phyloP scores from a whole-genome alignment of 768 basidiomycete genomes.

The Tulasnella sp. region DNA sequence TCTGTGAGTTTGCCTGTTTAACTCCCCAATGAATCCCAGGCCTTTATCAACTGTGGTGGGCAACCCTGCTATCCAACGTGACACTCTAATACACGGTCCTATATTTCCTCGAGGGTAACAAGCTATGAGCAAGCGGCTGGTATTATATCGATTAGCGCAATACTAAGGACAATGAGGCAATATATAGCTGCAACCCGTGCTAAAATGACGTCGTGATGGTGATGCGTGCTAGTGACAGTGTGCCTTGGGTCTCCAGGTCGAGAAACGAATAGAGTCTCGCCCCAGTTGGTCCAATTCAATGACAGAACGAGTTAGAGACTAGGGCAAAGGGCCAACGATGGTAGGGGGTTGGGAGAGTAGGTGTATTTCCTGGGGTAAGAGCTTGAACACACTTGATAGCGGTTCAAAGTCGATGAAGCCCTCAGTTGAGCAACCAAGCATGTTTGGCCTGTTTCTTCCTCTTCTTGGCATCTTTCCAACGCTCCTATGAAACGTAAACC shows the following conservation, averaged over 20 bases:
- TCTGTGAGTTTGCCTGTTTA: too few species aligned
- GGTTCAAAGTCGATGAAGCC: neutral
- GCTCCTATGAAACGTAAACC: constrained; percentile 50
- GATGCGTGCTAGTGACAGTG: neutral
- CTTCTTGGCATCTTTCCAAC: constrained; percentile 77
- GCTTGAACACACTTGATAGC: neutral
- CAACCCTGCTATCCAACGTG: too few species aligned
- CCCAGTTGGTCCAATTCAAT: neutral
- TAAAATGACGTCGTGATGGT: neutral
- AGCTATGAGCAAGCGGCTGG: too few species aligned
- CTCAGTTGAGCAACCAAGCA: constrained; percentile 72
- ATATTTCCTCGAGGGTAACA: too few species aligned
- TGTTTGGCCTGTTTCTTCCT: constrained; percentile 84
- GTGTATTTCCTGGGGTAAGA: too few species aligned
- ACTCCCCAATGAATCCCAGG: too few species aligned
- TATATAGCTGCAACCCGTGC: neutral
- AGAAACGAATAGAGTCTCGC: neutral
- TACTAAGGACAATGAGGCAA: neutral
- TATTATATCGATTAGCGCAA: too few species aligned
- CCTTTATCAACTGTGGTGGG: too few species aligned
- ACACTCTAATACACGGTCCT: too few species aligned
- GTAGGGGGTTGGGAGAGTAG: neutral
- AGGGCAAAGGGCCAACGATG: neutral
- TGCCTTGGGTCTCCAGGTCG: neutral
- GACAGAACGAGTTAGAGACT: neutral